Evolutionary conservation across 805 yeast species (phyloP).

Genomic region (Suhomyces vadensis): DNA sequence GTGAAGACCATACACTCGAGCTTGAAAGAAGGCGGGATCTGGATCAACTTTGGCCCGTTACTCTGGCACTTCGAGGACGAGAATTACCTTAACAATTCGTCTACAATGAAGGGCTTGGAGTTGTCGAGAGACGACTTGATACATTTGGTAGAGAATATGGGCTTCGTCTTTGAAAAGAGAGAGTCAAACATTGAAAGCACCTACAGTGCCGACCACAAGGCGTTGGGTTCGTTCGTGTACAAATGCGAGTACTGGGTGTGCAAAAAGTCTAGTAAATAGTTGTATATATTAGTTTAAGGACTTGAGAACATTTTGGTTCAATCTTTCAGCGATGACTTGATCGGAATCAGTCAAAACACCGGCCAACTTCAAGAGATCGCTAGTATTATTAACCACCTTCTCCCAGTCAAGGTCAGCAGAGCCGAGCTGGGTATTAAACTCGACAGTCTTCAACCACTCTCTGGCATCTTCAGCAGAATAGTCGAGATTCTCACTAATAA

Average conservation of each 20-base stretch:
- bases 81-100: constrained; percentile 28
- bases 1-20: constrained; percentile 48
- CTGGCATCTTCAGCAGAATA: constrained; percentile 75
- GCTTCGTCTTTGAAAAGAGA: constrained; percentile 50
- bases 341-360: constrained; percentile 50
- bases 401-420: constrained; percentile 46
- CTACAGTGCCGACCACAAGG: constrained; percentile 52
- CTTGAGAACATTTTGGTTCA: constrained; percentile 19
- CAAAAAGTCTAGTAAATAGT: constrained; percentile 19
- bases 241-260: constrained; percentile 73
- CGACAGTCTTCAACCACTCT: constrained; percentile 80
- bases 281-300: not conserved
- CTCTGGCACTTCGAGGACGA: constrained; percentile 72
- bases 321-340: constrained; percentile 26
- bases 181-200: constrained; percentile 47
- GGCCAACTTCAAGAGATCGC: constrained; percentile 58
- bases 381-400: constrained; percentile 54
- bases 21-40: constrained; percentile 46
- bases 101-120: constrained; percentile 58
- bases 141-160: constrained; percentile 44
- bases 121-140: constrained; percentile 56
- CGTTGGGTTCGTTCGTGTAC: constrained; percentile 58
- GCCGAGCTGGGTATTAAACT: constrained; percentile 51
- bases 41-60: constrained; percentile 71
- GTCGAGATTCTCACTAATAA: constrained; percentile 68